Conservation (phyloP, 805 yeast species). For the Barnettozyma salicaria region DNA sequence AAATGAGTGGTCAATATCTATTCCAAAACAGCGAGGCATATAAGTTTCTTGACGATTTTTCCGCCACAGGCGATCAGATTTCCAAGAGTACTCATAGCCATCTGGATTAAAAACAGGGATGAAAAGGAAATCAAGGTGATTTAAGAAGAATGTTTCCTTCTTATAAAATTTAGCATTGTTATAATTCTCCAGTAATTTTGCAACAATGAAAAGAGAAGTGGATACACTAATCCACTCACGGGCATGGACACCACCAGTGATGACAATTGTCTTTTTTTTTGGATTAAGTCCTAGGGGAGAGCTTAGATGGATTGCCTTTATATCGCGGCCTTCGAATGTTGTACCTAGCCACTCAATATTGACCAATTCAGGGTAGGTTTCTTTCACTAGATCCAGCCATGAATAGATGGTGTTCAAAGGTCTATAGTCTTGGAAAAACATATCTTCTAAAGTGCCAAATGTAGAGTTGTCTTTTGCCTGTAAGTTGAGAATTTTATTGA, state of each 20-base stretch:
- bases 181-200: conserved; percentile 41
- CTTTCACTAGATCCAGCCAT: conserved; percentile 60
- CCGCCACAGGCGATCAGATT: conserved; percentile 75
- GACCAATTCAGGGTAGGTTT: conserved; percentile 61
- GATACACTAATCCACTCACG: conserved; percentile 85
- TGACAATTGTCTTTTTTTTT: conserved; percentile 57
- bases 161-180: conserved; percentile 29
- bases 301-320: conserved; percentile 60
- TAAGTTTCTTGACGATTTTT: conserved; percentile 78
- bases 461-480: conserved; percentile 2
- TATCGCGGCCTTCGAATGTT: conserved; percentile 68
- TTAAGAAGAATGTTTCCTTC: conserved; percentile 41
- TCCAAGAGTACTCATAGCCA: conserved; percentile 85
- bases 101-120: conserved; percentile 88
- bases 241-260: conserved; percentile 84
- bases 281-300: conserved; percentile 38
- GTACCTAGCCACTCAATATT: conserved; percentile 62
- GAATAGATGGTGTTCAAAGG: conserved; percentile 61
- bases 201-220: conserved; percentile 53
- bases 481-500: conserved; percentile 8
- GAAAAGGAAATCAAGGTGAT: conserved; percentile 63
- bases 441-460: conserved; percentile 30
- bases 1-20: conserved; percentile 83
- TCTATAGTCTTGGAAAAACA: conserved; percentile 67
- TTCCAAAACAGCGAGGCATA: conserved; percentile 64